phyloP scores from a whole-genome alignment of 2,329 filamentous ascomycete species.

The Sordariomycetes sp. region DNA sequence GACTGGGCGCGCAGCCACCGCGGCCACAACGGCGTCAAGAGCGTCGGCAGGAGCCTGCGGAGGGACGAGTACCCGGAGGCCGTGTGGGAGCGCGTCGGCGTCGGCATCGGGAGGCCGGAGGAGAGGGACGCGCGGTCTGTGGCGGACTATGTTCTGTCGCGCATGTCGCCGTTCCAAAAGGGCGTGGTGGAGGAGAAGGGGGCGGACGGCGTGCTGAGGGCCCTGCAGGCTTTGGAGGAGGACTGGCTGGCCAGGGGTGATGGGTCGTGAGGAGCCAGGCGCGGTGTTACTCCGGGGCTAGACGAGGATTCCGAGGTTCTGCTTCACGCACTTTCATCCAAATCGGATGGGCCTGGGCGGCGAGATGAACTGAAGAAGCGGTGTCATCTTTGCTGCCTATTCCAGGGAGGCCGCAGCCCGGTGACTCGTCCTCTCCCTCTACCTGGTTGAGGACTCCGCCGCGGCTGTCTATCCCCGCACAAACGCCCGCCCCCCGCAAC shows the following conservation, averaged over 20 bases:
- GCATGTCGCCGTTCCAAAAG: conserved; percentile 46
- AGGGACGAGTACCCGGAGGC: conserved; percentile 26
- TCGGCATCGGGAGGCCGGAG: conserved; percentile 80
- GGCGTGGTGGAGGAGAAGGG: conserved; percentile 38
- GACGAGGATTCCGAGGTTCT: too few relatives aligned
- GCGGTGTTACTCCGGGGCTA: too few relatives aligned
- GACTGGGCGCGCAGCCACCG: conserved; percentile 52
- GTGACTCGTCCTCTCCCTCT: too few relatives aligned
- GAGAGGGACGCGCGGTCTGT: conserved; percentile 59
- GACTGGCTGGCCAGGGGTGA: conserved; percentile 19
- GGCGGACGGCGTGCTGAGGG: conserved; percentile 38
- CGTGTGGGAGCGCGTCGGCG: conserved; percentile 51
- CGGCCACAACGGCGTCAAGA: conserved; percentile 69
- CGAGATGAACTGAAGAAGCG: too few relatives aligned
- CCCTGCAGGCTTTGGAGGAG: conserved; percentile 33
- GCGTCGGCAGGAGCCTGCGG: conserved; percentile 24
- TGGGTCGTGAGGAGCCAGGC: not conserved
- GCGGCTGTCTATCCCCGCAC: too few relatives aligned
- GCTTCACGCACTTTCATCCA: too few relatives aligned
- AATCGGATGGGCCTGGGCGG: too few relatives aligned
- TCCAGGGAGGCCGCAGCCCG: too few relatives aligned
- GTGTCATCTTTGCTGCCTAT: too few relatives aligned
- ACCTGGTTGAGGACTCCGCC: too few relatives aligned
- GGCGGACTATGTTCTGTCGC: conserved; percentile 64
- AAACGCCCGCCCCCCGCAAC: too few relatives aligned